Evolutionary conservation across 495 filamentous ascomycete species (phyloP).

Genomic region (Podospora bellae-mahoneyi): DNA sequence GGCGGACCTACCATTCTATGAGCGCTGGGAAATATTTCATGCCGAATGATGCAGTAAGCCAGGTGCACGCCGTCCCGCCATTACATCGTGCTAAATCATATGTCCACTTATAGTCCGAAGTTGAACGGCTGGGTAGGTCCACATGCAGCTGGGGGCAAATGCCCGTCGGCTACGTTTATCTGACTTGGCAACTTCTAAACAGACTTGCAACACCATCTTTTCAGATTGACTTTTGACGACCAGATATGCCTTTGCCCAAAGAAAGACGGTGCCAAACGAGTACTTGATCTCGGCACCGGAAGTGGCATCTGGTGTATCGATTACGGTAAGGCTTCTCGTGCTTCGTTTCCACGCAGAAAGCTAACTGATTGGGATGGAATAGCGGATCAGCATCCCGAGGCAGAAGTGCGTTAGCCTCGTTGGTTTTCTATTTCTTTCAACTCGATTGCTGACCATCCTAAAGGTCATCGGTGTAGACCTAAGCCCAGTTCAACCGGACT

Average conservation of each 20-base stretch:
- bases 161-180: not conserved
- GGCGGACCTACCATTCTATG: conserved; percentile 44
- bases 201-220: conserved; percentile 41
- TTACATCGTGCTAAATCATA: not conserved
- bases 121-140: not conserved
- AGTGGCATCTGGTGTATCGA: conserved; percentile 25
- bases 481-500: not conserved
- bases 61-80: not conserved
- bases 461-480: not conserved
- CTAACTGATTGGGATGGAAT: not conserved
- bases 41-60: not conserved
- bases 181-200: not conserved
- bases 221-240: conserved; percentile 32
- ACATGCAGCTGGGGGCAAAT: not conserved
- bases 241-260: conserved; percentile 30
- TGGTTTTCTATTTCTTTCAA: not conserved
- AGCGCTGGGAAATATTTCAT: conserved; percentile 30
- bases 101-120: not conserved
- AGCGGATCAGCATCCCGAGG: not conserved
- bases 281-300: conserved; percentile 31
- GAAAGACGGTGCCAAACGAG: conserved; percentile 29
- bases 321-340: conserved; percentile 10
- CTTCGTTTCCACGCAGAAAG: not conserved
- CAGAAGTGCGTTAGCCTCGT: not conserved
- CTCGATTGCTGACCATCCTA: not conserved